phyloP scores from a whole-genome alignment of 306 rosid genomes.

The Arachis stenosperma region DNA sequence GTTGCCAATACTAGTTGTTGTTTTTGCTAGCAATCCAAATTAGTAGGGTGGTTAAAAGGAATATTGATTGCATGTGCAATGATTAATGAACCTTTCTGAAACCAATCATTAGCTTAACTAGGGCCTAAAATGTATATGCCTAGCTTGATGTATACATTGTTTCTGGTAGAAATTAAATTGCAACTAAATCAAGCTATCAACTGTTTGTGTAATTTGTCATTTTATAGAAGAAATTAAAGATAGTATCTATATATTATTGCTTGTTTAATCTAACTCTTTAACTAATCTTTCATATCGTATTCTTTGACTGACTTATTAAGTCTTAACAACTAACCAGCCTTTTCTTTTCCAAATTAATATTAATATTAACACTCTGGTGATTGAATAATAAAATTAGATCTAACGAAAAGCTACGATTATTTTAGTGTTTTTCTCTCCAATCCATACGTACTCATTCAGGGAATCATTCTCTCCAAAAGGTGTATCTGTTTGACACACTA shows the following conservation, averaged over 20 bases:
- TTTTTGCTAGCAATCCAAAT: conserved; percentile 21
- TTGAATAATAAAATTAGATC: too few relatives aligned
- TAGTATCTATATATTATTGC: conserved; percentile 18
- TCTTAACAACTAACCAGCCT: conserved; percentile 14
- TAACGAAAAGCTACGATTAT: too few relatives aligned
- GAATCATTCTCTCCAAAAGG: too few relatives aligned
- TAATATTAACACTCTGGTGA: too few relatives aligned
- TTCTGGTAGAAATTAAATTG: conserved; percentile 27
- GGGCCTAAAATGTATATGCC: conserved; percentile 53
- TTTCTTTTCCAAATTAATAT: neutral
- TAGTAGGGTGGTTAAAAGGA: conserved; percentile 59
- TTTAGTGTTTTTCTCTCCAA: too few relatives aligned
- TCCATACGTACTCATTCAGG: too few relatives aligned
- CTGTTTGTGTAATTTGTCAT: conserved; percentile 51
- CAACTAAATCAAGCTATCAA: conserved; percentile 48
- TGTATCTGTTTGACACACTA: too few relatives aligned
- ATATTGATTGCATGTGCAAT: conserved; percentile 86
- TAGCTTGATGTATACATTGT: conserved; percentile 2
- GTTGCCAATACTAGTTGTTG: conserved; percentile 39
- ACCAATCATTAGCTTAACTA: conserved; percentile 55
- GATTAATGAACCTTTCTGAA: conserved; percentile 54
- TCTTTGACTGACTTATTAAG: conserved; percentile 32
- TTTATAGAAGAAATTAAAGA: conserved; percentile 22
- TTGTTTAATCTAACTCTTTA: conserved; percentile 29
- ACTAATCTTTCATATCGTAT: conserved; percentile 16